These are phyloP conservation scores for Ceratocystis colombiana DNA, from an alignment of 2,329 filamentous ascomycete species.

Conservation along the genomic window DNA sequence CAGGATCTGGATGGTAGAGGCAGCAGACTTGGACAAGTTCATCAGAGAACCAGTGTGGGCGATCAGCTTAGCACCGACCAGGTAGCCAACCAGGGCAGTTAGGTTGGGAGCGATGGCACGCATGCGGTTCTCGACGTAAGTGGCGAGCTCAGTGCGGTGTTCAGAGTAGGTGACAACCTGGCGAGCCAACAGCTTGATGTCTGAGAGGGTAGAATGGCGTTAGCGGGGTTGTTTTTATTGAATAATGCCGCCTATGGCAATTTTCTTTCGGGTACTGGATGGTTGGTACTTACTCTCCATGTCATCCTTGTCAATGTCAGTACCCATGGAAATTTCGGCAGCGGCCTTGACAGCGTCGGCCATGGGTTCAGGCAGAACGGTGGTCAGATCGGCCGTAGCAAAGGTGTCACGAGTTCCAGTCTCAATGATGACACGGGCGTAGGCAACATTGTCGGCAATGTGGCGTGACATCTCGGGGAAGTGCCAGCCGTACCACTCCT, in stretches of 20 bases:
- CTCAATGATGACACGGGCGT: conserved; percentile 74
- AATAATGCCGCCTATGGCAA: no score
- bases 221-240: neutral
- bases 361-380: conserved; percentile 90
- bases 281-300: conserved; percentile 48
- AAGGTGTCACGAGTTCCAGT: conserved; percentile 84
- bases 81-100: conserved; percentile 81
- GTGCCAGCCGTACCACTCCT: conserved; percentile 99
- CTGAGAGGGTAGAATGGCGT: neutral
- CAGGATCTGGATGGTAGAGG: conserved; percentile 93
- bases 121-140: conserved; percentile 88
- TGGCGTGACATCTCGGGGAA: conserved; percentile 98
- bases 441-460: conserved; percentile 92
- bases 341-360: conserved; percentile 85
- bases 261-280: neutral
- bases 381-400: conserved; percentile 65
- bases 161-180: conserved; percentile 88
- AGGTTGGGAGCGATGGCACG: conserved; percentile 93
- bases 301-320: conserved; percentile 88
- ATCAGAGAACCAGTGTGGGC: conserved; percentile 89
- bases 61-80: conserved; percentile 89
- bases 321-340: conserved; percentile 96
- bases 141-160: conserved; percentile 77
- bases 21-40: conserved; percentile 88
- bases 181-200: conserved; percentile 83